Evolutionary conservation across 1,284 basidiomycete genomes (phyloP), one percentile per base, ranked within the genome.

Genomic region (Ceratobasidium sp.): DNA sequence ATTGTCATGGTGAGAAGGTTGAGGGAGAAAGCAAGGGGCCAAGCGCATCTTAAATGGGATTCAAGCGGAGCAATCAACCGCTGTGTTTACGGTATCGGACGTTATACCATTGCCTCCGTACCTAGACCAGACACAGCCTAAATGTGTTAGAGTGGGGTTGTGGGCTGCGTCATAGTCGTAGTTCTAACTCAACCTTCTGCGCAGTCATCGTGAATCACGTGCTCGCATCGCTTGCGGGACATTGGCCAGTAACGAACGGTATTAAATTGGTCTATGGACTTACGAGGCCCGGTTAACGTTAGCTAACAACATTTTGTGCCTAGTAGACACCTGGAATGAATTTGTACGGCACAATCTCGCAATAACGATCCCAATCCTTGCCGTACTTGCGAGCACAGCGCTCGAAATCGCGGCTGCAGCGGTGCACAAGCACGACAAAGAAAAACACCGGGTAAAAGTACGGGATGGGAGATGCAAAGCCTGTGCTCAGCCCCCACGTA

Each of bases 371-470:
- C 96, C 96, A 98, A 80, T 97, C 96, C 78, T 97, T 94, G 52
- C 95, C 95, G 79, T 98, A 99, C 85, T 99, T 99, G 77, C 88
- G 81, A 2, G 90, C 90, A 82, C 96, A 98, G 74, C 91, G 90
- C 81, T 96, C 95, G 81, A 98, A 96, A 85, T 98, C 96, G 72
- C 96, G 89, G 5, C 90, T 88, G 78, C 91, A 93, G 55, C 96
- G 89, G 80, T 98, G 96, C 32, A 93, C 85, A 71, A 98, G 88
- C 32, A 97, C 95, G 28, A 88, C 88, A 79, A 96, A 89, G 86
- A 97, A 97, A 87, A 97, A 97, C 66, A 95, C 85, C 5, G 94
- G 94, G 83, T 98, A 97, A 83, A 94, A 98, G 84, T 98, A 96
- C 0, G 96, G 96, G 80, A 99, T 98, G 59, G 91, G 86, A 6